Evolutionary conservation across 164 flowering plant genomes (phyloP), one percentile per base, ranked within the genome.

Genomic region (Litsea cubeba): DNA sequence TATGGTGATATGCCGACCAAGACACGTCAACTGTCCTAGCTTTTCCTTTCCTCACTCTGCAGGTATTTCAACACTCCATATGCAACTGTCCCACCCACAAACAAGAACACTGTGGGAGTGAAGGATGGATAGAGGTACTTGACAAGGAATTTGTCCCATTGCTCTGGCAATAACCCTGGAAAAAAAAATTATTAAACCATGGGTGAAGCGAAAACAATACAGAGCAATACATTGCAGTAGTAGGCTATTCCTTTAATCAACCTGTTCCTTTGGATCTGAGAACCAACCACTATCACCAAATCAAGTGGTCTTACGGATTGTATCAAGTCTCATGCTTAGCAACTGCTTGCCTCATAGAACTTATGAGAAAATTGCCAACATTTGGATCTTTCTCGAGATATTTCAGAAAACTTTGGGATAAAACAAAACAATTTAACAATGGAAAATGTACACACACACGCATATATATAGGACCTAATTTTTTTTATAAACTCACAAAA

Each of bases 81-180:
- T 46, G 75, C 85, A 73, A 88, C 90, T 15, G 91, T 85, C 71
- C 97, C 98, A 78, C 88, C 97, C 51, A 95, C 82, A 77, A 95
- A 93, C 77, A 95, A 79, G 84, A 81, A 72, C 58, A 95, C 97
- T 18, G 98, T 91, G 15, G 98, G 99, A 14, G 99, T 95, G 81
- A 93, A 95, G 60, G 86, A 75, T 65, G 99, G 99, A 79, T 95
- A 95, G 50, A 93, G 75, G 81, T 87, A 93, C 87, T 95, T 95
- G 64, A 90, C 97, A 50, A 93, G 82, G 67, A 95, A 83, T n/a
- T 82, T 87, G 78, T 95, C 99, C 97, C 89, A 90, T 73, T 88
- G 89, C 75, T 93, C 98, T 32, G 99, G 99, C n/a, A 95, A 82
- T 78, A 95, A 93, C 7, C 98, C 99, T 95, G 92, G 54, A 72